A percentile compares a stretch with the other conserved stretches of the same genome.
Conservation (phyloP, 2,329 filamentous ascomycete genomes). For the Orbilia brochopaga region DNA sequence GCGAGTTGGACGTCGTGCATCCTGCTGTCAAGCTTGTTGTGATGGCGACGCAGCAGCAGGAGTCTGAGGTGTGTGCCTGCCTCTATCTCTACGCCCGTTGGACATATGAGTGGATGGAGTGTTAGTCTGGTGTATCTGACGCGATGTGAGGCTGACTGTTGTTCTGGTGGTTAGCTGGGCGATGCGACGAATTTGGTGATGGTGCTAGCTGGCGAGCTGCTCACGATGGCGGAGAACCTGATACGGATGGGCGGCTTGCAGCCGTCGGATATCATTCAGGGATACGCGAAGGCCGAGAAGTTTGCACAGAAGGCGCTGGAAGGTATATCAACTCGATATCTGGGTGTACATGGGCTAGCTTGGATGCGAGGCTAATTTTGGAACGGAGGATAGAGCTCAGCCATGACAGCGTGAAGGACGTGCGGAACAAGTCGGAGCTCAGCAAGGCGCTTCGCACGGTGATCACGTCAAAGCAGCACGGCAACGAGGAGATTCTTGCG, state of each 20-base stretch:
- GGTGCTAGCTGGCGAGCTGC: conserved; percentile 87
- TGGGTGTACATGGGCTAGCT: not conserved
- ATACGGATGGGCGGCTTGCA: conserved; percentile 89
- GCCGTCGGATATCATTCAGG: conserved; percentile 94
- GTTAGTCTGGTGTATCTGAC: not conserved
- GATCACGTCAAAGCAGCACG: conserved; percentile 94
- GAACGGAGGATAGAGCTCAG: conserved; percentile 68
- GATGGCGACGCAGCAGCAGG: conserved; percentile 99
- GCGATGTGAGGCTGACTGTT: not conserved
- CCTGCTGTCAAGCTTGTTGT: conserved; percentile 96
- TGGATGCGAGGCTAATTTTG: conserved; percentile 6
- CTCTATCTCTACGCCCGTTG: not conserved
- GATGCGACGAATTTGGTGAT: conserved; percentile 98
- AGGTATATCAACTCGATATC: conserved; percentile 58
- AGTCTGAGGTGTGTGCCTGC: conserved; percentile 68
- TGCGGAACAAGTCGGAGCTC: conserved; percentile 79
- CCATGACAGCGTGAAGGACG: conserved; percentile 86
- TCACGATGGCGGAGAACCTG: conserved; percentile 96
- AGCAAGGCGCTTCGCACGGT: conserved; percentile 96
- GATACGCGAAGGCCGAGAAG: conserved; percentile 92
- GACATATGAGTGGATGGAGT: too few relatives aligned
- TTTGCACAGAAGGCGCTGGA: conserved; percentile 85
- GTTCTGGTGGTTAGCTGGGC: conserved; percentile 69
- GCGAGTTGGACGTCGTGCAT: conserved; percentile 97
- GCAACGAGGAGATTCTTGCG: conserved; percentile 86